These are phyloP conservation scores for Solanum sitiens DNA, from an alignment of 257 asterid species.

Conservation along the genomic window DNA sequence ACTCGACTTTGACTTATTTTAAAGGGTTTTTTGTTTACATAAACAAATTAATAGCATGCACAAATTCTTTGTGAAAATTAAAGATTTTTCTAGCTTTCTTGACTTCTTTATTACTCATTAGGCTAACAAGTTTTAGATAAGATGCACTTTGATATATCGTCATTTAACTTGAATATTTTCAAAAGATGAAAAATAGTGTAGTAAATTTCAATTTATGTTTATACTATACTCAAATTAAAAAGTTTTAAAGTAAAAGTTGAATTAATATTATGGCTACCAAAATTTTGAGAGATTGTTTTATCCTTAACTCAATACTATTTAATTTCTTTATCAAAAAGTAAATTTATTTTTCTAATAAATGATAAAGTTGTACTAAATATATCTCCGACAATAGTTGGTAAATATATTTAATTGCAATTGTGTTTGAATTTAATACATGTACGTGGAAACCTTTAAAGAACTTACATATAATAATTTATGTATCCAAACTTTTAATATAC, in stretches of 20 bases:
- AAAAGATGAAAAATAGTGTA: background rate
- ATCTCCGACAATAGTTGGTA: background rate
- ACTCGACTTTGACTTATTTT: background rate
- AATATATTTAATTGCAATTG: background rate
- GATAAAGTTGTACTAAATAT: background rate
- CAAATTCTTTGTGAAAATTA: background rate
- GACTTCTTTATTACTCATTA: background rate
- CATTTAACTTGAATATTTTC: background rate
- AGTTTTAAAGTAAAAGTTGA: background rate
- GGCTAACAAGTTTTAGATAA: background rate
- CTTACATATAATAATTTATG: background rate
- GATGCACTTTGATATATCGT: background rate
- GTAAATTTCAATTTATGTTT: background rate
- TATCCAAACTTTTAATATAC: background rate
- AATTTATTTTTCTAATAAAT: no score
- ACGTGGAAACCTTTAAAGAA: background rate
- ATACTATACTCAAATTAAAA: background rate
- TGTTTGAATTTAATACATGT: background rate
- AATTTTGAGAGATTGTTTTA: no score
- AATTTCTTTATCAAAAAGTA: background rate
- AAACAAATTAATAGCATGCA: background rate
- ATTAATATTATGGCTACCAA: background rate
- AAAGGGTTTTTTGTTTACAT: background rate
- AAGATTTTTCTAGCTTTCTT: background rate
- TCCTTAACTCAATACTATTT: no score